Percentiles rank a stretch among this genome's conserved stretches.
These are phyloP conservation scores for Fusarium sp. DNA, from an alignment of 2,329 filamentous ascomycete species.

Conservation along the genomic window DNA sequence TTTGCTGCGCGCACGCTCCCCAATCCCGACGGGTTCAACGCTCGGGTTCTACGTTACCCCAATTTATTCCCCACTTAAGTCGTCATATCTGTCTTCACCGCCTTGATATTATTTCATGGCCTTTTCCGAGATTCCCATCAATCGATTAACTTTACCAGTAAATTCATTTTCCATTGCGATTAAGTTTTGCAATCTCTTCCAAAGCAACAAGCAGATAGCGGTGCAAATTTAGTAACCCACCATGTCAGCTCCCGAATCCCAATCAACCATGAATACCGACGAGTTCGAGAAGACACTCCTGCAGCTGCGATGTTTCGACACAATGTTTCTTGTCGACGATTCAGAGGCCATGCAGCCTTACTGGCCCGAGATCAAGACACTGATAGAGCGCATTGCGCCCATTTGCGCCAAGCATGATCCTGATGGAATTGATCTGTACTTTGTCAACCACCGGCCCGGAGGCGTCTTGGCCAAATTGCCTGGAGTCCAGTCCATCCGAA, in stretches of 20 bases:
- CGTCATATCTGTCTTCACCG: slow-evolving; percentile 20
- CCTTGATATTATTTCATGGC: slow-evolving; percentile 3
- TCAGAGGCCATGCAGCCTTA: slow-evolving; percentile 26
- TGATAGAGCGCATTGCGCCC: slow-evolving; percentile 28
- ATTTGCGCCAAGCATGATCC: slow-evolving; percentile 25
- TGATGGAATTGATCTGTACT: slow-evolving; percentile 23
- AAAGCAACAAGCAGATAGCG: not conserved
- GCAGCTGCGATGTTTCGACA: slow-evolving; percentile 25
- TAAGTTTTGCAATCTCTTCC: not conserved
- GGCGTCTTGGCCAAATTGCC: slow-evolving; percentile 22
- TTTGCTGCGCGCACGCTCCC: too few relatives aligned
- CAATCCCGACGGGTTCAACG: too few relatives aligned
- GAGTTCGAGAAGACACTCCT: slow-evolving; percentile 27
- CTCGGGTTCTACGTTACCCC: too few relatives aligned
- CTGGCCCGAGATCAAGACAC: slow-evolving; percentile 26
- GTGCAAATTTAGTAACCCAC: not conserved
- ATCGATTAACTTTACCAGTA: not conserved
- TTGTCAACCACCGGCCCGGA: slow-evolving; percentile 24
- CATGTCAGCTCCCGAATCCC: slow-evolving; percentile 10
- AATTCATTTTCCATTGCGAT: not conserved
- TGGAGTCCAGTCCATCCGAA: slow-evolving; percentile 24
- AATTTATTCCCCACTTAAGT: slow-evolving; percentile 1
- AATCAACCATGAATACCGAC: not conserved
- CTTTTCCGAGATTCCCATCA: not conserved
- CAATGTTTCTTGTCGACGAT: slow-evolving; percentile 25